These are phyloP conservation scores for Stemphylium beticola DNA, from an alignment of 2,329 filamentous ascomycete species.

Conservation along the genomic window DNA sequence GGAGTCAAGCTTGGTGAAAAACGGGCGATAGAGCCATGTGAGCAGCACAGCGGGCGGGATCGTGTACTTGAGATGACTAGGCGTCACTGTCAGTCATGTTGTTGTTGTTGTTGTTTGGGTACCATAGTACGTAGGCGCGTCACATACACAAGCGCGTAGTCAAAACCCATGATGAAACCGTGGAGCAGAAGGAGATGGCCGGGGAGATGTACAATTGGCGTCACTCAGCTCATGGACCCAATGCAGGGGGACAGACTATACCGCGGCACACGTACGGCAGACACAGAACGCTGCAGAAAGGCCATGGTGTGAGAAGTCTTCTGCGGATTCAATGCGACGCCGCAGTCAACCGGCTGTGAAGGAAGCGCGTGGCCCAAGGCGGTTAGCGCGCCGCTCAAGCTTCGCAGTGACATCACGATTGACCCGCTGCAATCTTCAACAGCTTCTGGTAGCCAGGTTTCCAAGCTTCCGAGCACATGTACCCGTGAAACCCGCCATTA, in stretches of 20 bases:
- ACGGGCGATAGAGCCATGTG: conserved; percentile 64
- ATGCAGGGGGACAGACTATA: conserved; percentile 28
- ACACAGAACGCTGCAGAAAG: conserved; percentile 8
- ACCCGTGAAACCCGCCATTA: neutral
- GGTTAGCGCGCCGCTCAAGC: conserved; percentile 26
- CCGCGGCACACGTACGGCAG: conserved; percentile 22
- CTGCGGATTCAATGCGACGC: conserved; percentile 4
- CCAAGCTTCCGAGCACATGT: neutral
- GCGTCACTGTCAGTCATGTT: conserved; percentile 19
- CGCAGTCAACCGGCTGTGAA: conserved; percentile 3
- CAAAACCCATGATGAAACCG: conserved; percentile 59
- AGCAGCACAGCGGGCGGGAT: conserved; percentile 67
- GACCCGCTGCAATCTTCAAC: conserved; percentile 13
- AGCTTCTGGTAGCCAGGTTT: neutral
- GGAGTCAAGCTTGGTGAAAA: conserved; percentile 66
- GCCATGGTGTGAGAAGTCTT: conserved; percentile 13
- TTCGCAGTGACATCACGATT: conserved; percentile 39
- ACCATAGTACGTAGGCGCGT: conserved; percentile 5
- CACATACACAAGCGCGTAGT: conserved; percentile 68
- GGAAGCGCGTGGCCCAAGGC: conserved; percentile 13
- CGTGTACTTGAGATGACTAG: conserved; percentile 70
- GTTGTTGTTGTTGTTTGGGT: neutral
- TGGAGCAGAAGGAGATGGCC: conserved; percentile 9
- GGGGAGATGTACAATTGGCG: conserved; percentile 22
- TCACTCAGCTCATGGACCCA: conserved; percentile 16